phyloP scores from a whole-genome alignment of 371 early-diverging fungal species.

The Phascolomyces articulosus region DNA sequence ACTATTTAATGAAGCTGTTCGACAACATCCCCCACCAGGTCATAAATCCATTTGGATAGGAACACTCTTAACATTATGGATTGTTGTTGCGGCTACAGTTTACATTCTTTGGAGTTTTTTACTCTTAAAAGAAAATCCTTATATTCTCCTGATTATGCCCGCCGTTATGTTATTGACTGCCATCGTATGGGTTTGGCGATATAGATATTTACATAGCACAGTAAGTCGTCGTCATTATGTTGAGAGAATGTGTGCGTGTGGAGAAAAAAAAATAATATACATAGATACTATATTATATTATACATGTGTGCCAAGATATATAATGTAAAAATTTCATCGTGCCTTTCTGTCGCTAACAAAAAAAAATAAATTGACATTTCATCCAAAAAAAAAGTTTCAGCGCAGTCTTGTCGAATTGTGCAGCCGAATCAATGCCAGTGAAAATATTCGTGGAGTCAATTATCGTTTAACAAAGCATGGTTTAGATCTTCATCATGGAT shows the following conservation, averaged over 20 bases:
- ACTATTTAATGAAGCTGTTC: constrained; percentile 31
- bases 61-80: constrained; percentile 26
- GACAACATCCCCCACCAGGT: constrained; percentile 30
- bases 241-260: no score
- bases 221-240: constrained; percentile 18
- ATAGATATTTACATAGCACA: constrained; percentile 24
- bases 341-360: no score
- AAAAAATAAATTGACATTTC: background rate
- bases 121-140: background rate
- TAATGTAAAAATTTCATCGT: no score
- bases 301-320: no score
- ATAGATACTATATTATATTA: no score
- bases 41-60: constrained; percentile 25
- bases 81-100: constrained; percentile 18
- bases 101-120: constrained; percentile 28
- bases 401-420: constrained; percentile 29
- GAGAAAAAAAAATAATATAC: no score
- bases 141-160: constrained; percentile 21
- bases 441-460: constrained; percentile 50
- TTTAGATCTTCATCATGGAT: background rate
- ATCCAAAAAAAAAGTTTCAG: constrained; percentile 33
- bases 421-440: constrained; percentile 47
- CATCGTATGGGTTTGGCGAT: constrained; percentile 30
- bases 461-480: constrained; percentile 34
- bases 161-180: constrained; percentile 29